Percentiles rank a stretch among this genome's conserved stretches.
These are phyloP conservation scores for Aspergillus persii DNA, from an alignment of 2,329 filamentous ascomycete species.

Conservation along the genomic window DNA sequence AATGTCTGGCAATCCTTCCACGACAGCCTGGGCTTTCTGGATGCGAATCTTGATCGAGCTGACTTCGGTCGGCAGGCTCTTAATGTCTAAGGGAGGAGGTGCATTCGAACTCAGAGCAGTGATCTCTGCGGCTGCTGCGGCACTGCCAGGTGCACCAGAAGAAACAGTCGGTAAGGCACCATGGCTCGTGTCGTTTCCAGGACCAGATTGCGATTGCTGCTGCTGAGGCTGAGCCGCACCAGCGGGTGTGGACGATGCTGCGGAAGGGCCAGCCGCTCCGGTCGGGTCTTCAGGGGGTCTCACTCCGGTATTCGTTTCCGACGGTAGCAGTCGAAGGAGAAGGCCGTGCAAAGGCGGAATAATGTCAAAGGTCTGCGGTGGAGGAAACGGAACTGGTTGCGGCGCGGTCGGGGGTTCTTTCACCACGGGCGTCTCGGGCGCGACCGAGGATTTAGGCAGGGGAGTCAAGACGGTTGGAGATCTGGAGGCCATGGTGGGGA, in stretches of 20 bases:
- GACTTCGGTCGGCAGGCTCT: slow-evolving; percentile 76
- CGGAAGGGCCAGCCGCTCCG: slow-evolving; percentile 24
- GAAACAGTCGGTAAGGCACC: slow-evolving; percentile 25
- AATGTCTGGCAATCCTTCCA: slow-evolving; percentile 45
- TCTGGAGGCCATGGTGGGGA: slow-evolving; percentile 36
- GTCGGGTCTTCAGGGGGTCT: slow-evolving; percentile 21
- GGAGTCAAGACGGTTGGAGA: slow-evolving; percentile 38
- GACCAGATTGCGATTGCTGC: slow-evolving; percentile 25
- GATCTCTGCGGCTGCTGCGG: slow-evolving; percentile 21
- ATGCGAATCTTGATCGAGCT: slow-evolving; percentile 80
- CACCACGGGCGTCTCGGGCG: slow-evolving; percentile 33
- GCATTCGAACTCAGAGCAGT: slow-evolving; percentile 25
- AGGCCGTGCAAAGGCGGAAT: slow-evolving; percentile 78
- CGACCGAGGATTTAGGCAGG: slow-evolving; percentile 40
- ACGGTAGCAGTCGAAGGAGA: slow-evolving; percentile 67
- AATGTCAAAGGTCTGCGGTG: slow-evolving; percentile 80
- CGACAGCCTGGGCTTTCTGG: slow-evolving; percentile 65
- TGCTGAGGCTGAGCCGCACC: slow-evolving; percentile 22
- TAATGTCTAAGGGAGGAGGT: slow-evolving; percentile 57
- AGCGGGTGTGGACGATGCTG: slow-evolving; percentile 9
- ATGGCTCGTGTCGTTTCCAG: slow-evolving; percentile 24
- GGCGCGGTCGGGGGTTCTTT: slow-evolving; percentile 40
- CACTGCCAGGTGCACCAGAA: slow-evolving; percentile 30
- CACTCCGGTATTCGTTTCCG: slow-evolving; percentile 40
- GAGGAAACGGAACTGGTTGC: slow-evolving; percentile 59